A percentile compares a stretch with the other conserved stretches of the same genome.
Conservation (phyloP, 495 filamentous ascomycete species). For the Bathelium albidoporum region DNA sequence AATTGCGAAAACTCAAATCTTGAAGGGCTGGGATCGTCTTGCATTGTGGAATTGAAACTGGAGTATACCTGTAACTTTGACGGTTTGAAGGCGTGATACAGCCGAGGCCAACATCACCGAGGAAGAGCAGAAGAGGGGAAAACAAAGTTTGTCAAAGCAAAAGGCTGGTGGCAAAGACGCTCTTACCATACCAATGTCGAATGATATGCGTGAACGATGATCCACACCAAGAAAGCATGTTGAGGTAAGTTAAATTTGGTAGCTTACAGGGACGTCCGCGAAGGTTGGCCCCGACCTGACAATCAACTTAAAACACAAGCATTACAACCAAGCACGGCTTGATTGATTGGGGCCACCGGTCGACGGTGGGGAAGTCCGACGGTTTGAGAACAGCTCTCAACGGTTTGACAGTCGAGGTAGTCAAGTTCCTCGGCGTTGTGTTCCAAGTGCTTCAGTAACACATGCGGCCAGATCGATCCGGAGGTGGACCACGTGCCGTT, state of each 20-base stretch:
- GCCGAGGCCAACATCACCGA: not conserved
- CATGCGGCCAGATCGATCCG: too few relatives aligned
- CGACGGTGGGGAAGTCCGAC: not conserved
- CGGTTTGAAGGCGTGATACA: constrained; percentile 1
- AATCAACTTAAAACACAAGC: not conserved
- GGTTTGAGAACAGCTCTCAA: not conserved
- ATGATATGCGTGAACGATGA: not conserved
- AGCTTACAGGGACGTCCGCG: not conserved
- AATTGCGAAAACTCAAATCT: constrained; percentile 3
- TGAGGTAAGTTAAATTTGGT: not conserved
- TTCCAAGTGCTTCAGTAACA: not conserved
- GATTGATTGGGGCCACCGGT: not conserved
- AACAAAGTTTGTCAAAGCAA: not conserved
- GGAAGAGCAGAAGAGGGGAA: not conserved
- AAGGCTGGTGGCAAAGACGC: not conserved
- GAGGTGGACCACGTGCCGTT: too few relatives aligned
- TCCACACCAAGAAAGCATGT: not conserved
- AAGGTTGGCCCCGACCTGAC: not conserved
- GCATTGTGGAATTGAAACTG: not conserved
- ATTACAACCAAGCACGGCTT: not conserved
- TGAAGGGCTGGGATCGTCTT: not conserved
- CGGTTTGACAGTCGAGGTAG: not conserved
- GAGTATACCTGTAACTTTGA: not conserved
- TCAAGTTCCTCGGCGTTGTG: not conserved
- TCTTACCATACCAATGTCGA: not conserved